A percentile compares a stretch with the other conserved stretches of the same genome.
These are phyloP conservation scores for Leptographium galeiforme DNA, from an alignment of 2,329 filamentous ascomycete genomes.

Conservation along the genomic window DNA sequence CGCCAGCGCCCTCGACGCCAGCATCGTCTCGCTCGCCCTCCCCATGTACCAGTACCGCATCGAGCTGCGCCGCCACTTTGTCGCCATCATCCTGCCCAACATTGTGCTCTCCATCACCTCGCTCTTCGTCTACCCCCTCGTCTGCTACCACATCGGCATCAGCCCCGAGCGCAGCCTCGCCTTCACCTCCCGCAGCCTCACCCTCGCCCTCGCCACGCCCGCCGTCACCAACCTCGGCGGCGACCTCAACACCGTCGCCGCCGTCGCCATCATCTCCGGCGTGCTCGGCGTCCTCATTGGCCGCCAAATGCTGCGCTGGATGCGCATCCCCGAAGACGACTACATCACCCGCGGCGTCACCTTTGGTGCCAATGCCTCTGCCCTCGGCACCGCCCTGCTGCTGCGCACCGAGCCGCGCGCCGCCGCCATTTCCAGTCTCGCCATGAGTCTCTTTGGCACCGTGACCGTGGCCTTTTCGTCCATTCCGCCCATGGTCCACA, in stretches of 20 bases:
- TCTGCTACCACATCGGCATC: constrained; percentile 43
- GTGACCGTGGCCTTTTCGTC: constrained; percentile 45
- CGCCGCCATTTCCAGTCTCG: constrained; percentile 43
- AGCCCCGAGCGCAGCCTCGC: constrained; percentile 35
- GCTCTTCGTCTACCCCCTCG: constrained; percentile 41
- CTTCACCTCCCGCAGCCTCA: constrained; percentile 42
- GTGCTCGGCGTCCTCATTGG: constrained; percentile 46
- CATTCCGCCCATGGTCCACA: constrained; percentile 35
- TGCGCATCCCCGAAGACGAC: constrained; percentile 47
- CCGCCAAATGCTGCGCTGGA: constrained; percentile 28
- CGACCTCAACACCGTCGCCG: constrained; percentile 40
- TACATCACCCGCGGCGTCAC: constrained; percentile 51
- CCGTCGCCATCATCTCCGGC: constrained; percentile 44
- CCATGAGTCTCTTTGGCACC: constrained; percentile 48
- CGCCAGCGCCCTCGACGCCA: constrained; percentile 39
- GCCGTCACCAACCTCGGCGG: constrained; percentile 43
- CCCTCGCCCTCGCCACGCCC: constrained; percentile 45
- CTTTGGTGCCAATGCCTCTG: constrained; percentile 46
- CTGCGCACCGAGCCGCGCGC: constrained; percentile 43
- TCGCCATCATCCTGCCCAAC: constrained; percentile 40
- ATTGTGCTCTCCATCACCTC: constrained; percentile 36
- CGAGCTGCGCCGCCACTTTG: constrained; percentile 39
- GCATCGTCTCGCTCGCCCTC: constrained; percentile 44
- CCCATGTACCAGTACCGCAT: constrained; percentile 48
- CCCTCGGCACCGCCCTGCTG: constrained; percentile 44